These are phyloP conservation scores for Ophiosphaerella herpotricha DNA, from an alignment of 2,329 filamentous ascomycete species.

Conservation along the genomic window DNA sequence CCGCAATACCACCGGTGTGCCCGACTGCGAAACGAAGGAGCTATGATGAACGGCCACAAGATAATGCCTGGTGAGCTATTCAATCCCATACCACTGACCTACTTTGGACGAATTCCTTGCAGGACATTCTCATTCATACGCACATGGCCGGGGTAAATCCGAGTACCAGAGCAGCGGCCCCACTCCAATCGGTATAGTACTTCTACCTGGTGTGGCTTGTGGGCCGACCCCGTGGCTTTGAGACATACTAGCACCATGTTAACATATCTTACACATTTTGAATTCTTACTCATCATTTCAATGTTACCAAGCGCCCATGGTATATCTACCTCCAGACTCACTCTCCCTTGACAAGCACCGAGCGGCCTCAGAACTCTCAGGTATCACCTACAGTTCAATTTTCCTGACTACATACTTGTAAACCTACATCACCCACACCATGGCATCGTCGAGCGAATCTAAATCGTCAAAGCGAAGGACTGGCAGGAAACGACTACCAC, in stretches of 20 bases:
- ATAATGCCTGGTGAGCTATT: neutral
- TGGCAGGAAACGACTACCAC: slow-evolving; percentile 37
- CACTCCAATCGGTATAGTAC: slow-evolving; percentile 3
- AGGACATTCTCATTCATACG: neutral
- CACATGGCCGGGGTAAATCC: neutral
- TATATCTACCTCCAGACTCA: neutral
- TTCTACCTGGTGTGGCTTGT: slow-evolving; percentile 9
- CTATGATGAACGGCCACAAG: neutral
- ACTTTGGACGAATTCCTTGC: slow-evolving; percentile 4
- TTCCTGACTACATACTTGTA: neutral
- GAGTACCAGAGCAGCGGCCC: slow-evolving; percentile 1
- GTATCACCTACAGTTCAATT: neutral
- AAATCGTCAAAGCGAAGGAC: slow-evolving; percentile 30
- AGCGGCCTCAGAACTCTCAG: neutral
- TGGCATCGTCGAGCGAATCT: slow-evolving; percentile 27
- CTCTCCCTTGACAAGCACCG: slow-evolving; percentile 3
- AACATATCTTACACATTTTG: slow-evolving; percentile 3
- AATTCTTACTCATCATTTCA: slow-evolving; percentile 13
- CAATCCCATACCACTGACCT: slow-evolving; percentile 6
- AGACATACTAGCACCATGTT: slow-evolving; percentile 3
- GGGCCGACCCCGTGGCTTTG: slow-evolving; percentile 10
- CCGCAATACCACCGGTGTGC: slow-evolving; percentile 6
- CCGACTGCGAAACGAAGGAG: slow-evolving; percentile 3
- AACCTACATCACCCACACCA: slow-evolving; percentile 3
- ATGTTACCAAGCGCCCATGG: slow-evolving; percentile 1